These are phyloP conservation scores for Arabidopsis lyrata DNA, from an alignment of 441 rosid species.

Conservation along the genomic window DNA sequence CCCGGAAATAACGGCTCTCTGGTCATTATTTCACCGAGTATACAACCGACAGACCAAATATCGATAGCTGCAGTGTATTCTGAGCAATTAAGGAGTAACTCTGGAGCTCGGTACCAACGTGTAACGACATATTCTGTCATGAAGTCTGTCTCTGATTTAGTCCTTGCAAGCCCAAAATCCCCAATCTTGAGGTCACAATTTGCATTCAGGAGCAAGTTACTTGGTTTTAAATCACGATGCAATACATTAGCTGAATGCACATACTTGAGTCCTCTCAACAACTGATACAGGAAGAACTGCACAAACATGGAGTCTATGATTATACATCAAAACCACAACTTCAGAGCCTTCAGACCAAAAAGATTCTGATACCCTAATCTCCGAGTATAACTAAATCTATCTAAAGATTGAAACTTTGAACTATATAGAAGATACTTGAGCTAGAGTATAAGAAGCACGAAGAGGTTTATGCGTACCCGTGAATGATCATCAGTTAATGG, in stretches of 20 bases:
- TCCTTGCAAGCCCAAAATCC: slow-evolving; percentile 40
- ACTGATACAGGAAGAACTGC: slow-evolving; percentile 38
- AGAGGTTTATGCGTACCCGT: slow-evolving; percentile 19
- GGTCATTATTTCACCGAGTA: slow-evolving; percentile 33
- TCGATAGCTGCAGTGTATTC: slow-evolving; percentile 40
- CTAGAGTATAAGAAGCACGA: background rate
- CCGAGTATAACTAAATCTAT: background rate
- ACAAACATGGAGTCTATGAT: background rate
- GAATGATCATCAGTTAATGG: slow-evolving; percentile 25
- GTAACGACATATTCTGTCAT: slow-evolving; percentile 74
- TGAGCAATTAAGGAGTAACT: slow-evolving; percentile 36
- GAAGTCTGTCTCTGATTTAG: slow-evolving; percentile 33
- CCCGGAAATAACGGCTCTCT: slow-evolving; percentile 33
- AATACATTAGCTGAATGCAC: slow-evolving; percentile 39
- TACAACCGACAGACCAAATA: slow-evolving; percentile 37
- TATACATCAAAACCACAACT: background rate
- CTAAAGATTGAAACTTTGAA: slow-evolving; percentile 56
- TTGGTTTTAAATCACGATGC: slow-evolving; percentile 62
- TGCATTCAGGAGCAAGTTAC: slow-evolving; percentile 39
- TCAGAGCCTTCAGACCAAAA: slow-evolving; percentile 64
- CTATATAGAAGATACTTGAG: background rate
- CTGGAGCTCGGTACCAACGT: slow-evolving; percentile 95
- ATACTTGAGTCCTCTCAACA: slow-evolving; percentile 37
- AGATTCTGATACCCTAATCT: slow-evolving; percentile 56
- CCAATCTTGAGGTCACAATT: slow-evolving; percentile 38